Evolutionary conservation across 2,329 filamentous ascomycete species (phyloP), one percentile per base, ranked within the genome.

Genomic region (Knufia petricola): DNA sequence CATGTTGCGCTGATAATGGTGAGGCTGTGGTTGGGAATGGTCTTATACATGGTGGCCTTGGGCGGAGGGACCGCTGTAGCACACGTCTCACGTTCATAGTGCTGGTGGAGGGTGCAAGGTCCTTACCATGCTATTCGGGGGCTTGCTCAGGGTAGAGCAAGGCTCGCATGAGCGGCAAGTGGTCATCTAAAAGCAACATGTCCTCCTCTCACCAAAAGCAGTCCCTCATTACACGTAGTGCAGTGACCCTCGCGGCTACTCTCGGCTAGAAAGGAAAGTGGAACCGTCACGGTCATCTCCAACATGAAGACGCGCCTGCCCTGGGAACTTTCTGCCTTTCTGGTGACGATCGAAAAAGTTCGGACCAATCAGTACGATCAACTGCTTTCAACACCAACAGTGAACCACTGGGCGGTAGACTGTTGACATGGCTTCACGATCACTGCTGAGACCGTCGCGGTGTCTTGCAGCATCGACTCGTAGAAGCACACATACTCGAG

Each of bases 241-340:
- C 39, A 26, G 39, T 42, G 23, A 42, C 24, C 10, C 12, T 39
- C 42, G 31, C 52, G 52, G 50, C 50, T 54, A 54, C 49, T 50
- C 46, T 43, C 52, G 52, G 52, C 17, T 45, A 21, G 39, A n/a
- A 15, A n/a, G 12, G 26, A 20, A 20, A 15, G 15, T 21, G 30
- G 15, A 13, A 3, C 20, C 3, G 9, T 13, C 36, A 7, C 30
- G 17, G 20, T 40, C 36, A 23, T n/a, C 34, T n/a, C n/a, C n/a
- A n/a, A n/a, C n/a, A n/a, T n/a, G n/a, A 46, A 45, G 19, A 23
- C 23, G 39, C 20, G 2, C n/a, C 44, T 49, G 39, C 12, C 15
- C 32, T n/a, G 3, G 31, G 4, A 32, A 30, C n/a, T 19, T n/a
- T n/a, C n/a, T n/a, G n/a, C n/a, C n/a, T n/a, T n/a, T n/a, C n/a